Evolutionary conservation across 257 asterid genomes (phyloP), one percentile per base, ranked within the genome.

Genomic region (Echium plantagineum): DNA sequence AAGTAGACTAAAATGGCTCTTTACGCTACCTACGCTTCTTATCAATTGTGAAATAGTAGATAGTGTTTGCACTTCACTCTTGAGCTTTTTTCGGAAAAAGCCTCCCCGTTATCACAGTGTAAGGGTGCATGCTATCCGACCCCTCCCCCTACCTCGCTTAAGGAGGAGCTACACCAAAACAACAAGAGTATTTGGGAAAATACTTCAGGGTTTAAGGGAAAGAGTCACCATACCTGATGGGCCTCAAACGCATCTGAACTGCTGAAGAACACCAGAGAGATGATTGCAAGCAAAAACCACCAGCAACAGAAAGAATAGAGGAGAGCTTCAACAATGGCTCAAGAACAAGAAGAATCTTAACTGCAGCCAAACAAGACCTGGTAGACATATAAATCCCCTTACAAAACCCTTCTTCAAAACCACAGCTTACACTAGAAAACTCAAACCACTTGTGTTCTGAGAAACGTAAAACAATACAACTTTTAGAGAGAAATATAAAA

Each of bases 221-320:
- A 22, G 51, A 15, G 38, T 24, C 18, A 15, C 5, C 17, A 28
- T 74, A 91, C 98, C 98, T 85, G 81, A 70, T 87, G 77, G 93
- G 88, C 94, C 96, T 91, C 89, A 91, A 91, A 83, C 94, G 96
- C 98, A 91, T 91, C 85, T 96, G 85, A 78, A 68, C 84, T 69
- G 90, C 63, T 68, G 91, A 83, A 65, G 63, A 68, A 69, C 81
- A 86, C 94, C 94, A 80, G 96, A 76, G 80, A 69, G 75, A 70
- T 65, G 63, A 65, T 51, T 65, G 85, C 75, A 76, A 67, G 74
- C 76, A 72, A 61, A 53, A 17, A 21, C 47, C 62, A 78, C 20
- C 79, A 63, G 56, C 73, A 18, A 59, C 65, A 46, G 77, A 6
- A n/a, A 71, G 68, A 7, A 74, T 60, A 51, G 65, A 68, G 26